phyloP scores from a whole-genome alignment of 805 yeast species.

The Cyberlindnera samutprakarnensis region DNA sequence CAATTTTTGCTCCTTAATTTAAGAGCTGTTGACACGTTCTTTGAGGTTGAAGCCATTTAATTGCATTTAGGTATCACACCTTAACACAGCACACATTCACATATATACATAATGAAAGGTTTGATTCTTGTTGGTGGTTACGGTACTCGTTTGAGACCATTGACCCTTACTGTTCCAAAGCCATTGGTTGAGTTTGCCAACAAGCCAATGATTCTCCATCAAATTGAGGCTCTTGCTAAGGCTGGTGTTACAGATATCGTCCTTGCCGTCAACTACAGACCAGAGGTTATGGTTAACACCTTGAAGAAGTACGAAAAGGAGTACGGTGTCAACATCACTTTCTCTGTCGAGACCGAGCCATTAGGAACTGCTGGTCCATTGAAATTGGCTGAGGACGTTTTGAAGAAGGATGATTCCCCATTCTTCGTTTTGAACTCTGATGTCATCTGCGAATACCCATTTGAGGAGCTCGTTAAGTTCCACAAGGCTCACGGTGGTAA shows the following conservation, averaged over 20 bases:
- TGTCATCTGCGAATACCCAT: slow-evolving; percentile 98
- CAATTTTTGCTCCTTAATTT: background rate
- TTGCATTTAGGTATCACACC: too few species aligned
- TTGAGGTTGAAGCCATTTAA: slow-evolving; percentile 4
- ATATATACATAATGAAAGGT: slow-evolving; percentile 72
- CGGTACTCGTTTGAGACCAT: slow-evolving; percentile 99
- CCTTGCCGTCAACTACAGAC: slow-evolving; percentile 97
- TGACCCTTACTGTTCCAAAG: slow-evolving; percentile 90
- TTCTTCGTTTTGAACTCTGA: slow-evolving; percentile 97
- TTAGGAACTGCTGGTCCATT: slow-evolving; percentile 99
- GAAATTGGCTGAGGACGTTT: slow-evolving; percentile 89
- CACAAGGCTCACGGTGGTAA: slow-evolving; percentile 95
- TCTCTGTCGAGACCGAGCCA: slow-evolving; percentile 98
- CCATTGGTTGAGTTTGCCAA: slow-evolving; percentile 97
- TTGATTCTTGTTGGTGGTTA: slow-evolving; percentile 98
- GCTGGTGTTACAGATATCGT: slow-evolving; percentile 99
- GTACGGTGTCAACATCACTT: slow-evolving; percentile 91
- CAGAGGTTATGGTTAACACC: slow-evolving; percentile 97
- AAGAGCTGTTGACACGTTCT: too few species aligned
- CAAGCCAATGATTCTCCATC: slow-evolving; percentile 99
- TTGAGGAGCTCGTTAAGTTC: slow-evolving; percentile 84
- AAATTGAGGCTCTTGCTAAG: slow-evolving; percentile 93
- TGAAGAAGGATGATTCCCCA: slow-evolving; percentile 92
- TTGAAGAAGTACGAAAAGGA: slow-evolving; percentile 89
- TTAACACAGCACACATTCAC: background rate